Conservation (phyloP, 2,329 filamentous ascomycete genomes). For the Penicillium sp. region DNA sequence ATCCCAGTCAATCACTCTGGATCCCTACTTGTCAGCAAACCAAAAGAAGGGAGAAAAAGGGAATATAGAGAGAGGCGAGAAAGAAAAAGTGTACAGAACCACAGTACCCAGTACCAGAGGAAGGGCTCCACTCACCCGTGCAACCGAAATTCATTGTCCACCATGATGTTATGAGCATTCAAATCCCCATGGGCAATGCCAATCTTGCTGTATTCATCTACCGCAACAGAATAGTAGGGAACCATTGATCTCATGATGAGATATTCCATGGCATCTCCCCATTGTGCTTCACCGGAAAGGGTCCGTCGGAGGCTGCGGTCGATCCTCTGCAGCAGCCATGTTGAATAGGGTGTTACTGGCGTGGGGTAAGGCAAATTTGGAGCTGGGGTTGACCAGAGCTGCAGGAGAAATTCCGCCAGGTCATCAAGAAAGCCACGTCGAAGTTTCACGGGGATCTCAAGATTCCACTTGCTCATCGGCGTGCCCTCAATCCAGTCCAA, state of each 20-base stretch:
- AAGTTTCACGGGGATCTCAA: not conserved
- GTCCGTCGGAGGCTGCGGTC: slow-evolving; percentile 19
- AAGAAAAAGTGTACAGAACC: not conserved
- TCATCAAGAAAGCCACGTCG: slow-evolving; percentile 4
- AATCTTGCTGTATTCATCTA: slow-evolving; percentile 15
- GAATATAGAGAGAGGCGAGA: not conserved
- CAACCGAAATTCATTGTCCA: slow-evolving; percentile 13
- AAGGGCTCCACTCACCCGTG: slow-evolving; percentile 14
- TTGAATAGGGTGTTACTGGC: slow-evolving; percentile 7
- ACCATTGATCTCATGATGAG: slow-evolving; percentile 27
- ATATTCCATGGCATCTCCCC: slow-evolving; percentile 20
- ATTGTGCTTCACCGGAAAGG: slow-evolving; percentile 17
- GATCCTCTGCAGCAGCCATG: slow-evolving; percentile 16
- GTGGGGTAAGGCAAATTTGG: not conserved
- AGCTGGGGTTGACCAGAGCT: slow-evolving; percentile 15
- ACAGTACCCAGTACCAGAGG: not conserved
- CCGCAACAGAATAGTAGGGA: slow-evolving; percentile 13
- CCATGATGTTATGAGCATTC: slow-evolving; percentile 21
- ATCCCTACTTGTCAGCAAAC: not conserved
- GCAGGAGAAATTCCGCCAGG: slow-evolving; percentile 14
- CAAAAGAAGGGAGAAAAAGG: not conserved
- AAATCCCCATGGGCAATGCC: slow-evolving; percentile 21
- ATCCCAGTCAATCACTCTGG: slow-evolving; percentile 22
- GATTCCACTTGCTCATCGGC: slow-evolving; percentile 9
- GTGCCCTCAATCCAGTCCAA: slow-evolving; percentile 12